Base-by-base conservation (phyloP, 163 green algal genomes). In the Volvox carteri region DNA sequence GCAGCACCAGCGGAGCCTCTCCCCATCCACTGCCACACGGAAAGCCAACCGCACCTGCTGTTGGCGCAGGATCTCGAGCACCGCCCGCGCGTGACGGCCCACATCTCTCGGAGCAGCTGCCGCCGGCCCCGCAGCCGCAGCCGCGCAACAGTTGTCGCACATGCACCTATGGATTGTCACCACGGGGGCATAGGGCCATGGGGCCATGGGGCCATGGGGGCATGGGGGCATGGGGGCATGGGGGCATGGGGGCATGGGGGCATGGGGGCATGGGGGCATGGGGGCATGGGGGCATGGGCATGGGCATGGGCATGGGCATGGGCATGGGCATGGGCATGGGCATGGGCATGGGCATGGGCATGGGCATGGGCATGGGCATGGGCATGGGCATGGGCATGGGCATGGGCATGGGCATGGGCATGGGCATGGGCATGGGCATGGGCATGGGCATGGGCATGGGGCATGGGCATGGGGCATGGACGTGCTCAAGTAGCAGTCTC, bases 121-220 rank as follows among this genome's bases (percentile, higher is more conserved):
- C 11, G 37, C 28, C 19, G 16, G 44, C 14, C 44, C 39, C 30
- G 83, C 83, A 16, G 68, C 39, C 30, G 83, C 83, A 16, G 68
- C 83, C 18, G 52, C 39, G 37, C 68, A 88, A 67, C 83, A 88
- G 50, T 81, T 81, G 83, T 88, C 83, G 37, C 83, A 88, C 83
- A 88, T 88, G 67, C 83, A 80, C 37, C 78, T 86, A 60, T 52
- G 54, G 6, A 7, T 23, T 62, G 42, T 42, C 48, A 7, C 14
- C 12, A 52, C 4, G 68, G 3, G 35, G 60, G 60, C 28, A 35
- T 73, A 19, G 67, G 11, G 6, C 11, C 33, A 46, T 9, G 60
- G 18, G 23, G 16, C 14, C 8, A 19, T 19, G n/a, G 16, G 25
- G 60, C 14, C 28, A 35, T 73, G 60, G 67, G 25, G 60, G 60